Percentiles rank a stretch among this genome's conserved stretches.
Evolutionary conservation across 2,329 filamentous ascomycete species (phyloP).

Genomic region (Microdochium trichocladiopsis): DNA sequence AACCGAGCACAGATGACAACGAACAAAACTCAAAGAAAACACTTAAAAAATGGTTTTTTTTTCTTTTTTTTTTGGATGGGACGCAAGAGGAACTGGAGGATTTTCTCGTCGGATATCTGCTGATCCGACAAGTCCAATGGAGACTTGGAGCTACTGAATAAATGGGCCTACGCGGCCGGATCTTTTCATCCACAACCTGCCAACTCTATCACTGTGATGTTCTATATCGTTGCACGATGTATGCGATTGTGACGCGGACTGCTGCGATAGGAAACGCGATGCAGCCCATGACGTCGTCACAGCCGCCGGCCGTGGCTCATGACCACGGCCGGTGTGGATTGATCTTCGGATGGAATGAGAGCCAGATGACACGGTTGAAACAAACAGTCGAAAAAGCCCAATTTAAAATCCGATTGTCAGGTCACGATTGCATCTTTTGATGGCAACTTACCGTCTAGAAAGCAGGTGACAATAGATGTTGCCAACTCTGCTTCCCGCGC

Average conservation of each 20-base stretch:
- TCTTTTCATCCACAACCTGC: not conserved
- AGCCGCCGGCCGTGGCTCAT: not conserved
- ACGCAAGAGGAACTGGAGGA: constrained; percentile 15
- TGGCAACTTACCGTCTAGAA: not conserved
- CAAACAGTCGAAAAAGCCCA: constrained; percentile 15
- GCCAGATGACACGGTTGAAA: constrained; percentile 25
- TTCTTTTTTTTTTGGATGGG: constrained; percentile 10
- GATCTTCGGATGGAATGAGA: constrained; percentile 35
- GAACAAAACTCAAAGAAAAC: constrained; percentile 7
- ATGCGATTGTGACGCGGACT: not conserved
- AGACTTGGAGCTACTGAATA: not conserved
- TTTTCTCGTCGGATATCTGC: constrained; percentile 14
- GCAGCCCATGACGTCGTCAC: not conserved
- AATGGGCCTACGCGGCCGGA: not conserved
- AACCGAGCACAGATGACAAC: constrained; percentile 2
- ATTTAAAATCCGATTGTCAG: constrained; percentile 16
- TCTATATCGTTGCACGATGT: not conserved
- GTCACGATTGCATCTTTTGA: not conserved
- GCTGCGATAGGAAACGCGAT: not conserved
- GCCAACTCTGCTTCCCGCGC: too few relatives aligned
- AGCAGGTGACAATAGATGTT: too few relatives aligned
- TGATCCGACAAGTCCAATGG: not conserved
- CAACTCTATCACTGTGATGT: not conserved
- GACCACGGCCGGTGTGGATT: constrained; percentile 6
- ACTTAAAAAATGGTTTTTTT: constrained; percentile 14